A percentile compares a stretch with the other conserved stretches of the same genome.
These are phyloP conservation scores for Acanthamoeba rhysodes DNA, from an alignment of 208 protist species.

Conservation along the genomic window DNA sequence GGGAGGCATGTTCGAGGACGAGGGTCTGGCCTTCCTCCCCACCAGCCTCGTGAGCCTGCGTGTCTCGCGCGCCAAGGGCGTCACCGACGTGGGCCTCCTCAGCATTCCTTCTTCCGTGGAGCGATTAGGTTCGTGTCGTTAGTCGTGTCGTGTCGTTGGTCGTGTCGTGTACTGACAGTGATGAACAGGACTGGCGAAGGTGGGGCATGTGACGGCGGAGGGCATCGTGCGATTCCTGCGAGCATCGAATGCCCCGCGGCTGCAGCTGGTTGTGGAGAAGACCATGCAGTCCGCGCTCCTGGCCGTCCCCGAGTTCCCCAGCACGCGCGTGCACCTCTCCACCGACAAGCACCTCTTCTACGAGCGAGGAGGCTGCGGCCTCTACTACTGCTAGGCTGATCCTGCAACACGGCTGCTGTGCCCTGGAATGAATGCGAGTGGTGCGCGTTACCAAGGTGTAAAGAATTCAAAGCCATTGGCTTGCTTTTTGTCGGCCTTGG, in stretches of 20 bases:
- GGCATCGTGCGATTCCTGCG: constrained; percentile 23
- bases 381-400: constrained; percentile 20
- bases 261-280: constrained; percentile 7
- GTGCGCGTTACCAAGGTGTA: too few species aligned
- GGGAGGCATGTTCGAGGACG: constrained; percentile 46
- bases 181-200: constrained; percentile 5
- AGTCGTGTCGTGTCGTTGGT: not conserved
- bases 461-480: not conserved
- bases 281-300: not conserved
- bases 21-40: not conserved
- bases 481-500: not conserved
- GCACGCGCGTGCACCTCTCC: not conserved
- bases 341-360: constrained; percentile 62
- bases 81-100: constrained; percentile 10
- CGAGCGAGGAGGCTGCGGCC: constrained; percentile 36
- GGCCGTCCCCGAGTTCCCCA: not conserved
- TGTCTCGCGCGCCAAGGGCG: not conserved
- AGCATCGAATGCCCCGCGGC: not conserved
- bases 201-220: not conserved
- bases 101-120: not conserved
- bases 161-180: not conserved
- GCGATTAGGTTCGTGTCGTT: not conserved
- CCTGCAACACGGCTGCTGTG: not conserved
- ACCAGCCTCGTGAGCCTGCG: not conserved
- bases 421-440: too few species aligned